Conservation (phyloP, 768 basidiomycete genomes). For the Boletus coccyginus region DNA sequence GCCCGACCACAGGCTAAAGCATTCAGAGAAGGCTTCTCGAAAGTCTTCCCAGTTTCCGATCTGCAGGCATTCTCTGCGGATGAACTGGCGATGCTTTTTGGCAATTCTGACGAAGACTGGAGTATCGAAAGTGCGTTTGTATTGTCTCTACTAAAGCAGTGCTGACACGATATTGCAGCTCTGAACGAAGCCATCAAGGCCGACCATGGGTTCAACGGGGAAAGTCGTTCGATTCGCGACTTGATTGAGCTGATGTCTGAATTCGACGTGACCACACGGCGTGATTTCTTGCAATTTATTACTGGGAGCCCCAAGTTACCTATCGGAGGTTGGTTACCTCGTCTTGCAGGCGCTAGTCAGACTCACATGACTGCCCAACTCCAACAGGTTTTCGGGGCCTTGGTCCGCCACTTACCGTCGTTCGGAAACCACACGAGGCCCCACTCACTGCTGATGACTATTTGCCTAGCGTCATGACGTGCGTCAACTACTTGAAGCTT, state of each 20-base stretch:
- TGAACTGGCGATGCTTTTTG: conserved; percentile 94
- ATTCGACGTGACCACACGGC: conserved; percentile 69
- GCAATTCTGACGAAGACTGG: conserved; percentile 99
- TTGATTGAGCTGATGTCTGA: conserved; percentile 84
- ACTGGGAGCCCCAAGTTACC: conserved; percentile 97
- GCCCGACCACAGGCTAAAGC: conserved; percentile 78
- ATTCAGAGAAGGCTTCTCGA: conserved; percentile 92
- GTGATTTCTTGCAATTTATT: conserved; percentile 93
- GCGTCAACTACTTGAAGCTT: conserved; percentile 94
- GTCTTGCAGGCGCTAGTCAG: background rate
- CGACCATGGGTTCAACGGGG: conserved; percentile 96
- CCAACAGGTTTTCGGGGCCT: conserved; percentile 86
- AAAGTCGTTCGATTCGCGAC: conserved; percentile 87
- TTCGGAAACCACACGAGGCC: conserved; percentile 93
- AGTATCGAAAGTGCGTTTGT: conserved; percentile 72
- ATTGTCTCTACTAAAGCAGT: background rate
- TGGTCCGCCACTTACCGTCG: conserved; percentile 92
- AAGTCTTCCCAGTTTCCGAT: conserved; percentile 92
- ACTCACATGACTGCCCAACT: background rate
- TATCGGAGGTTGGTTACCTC: conserved; percentile 72
- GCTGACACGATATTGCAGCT: conserved; percentile 44
- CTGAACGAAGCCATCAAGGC: conserved; percentile 90
- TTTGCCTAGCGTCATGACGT: conserved; percentile 97
- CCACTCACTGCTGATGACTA: conserved; percentile 92
- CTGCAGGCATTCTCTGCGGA: conserved; percentile 90